Percentiles rank a stretch among this genome's conserved stretches.
Conservation (phyloP, 495 filamentous ascomycete genomes). For the Platismatia glauca region DNA sequence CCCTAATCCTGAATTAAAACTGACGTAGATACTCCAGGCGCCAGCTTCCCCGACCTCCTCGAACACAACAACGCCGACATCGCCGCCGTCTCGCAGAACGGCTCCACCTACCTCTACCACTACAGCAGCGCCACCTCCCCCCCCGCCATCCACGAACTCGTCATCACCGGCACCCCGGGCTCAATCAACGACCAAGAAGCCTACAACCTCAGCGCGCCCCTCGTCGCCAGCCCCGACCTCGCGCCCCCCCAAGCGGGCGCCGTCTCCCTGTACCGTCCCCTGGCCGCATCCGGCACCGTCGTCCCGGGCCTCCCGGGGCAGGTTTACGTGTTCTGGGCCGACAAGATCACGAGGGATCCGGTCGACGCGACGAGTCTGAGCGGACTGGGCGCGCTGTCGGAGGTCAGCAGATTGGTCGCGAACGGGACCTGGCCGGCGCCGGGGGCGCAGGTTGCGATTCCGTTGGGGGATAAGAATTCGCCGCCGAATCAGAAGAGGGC, state of each 20-base stretch:
- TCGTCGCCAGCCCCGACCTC: constrained; percentile 18
- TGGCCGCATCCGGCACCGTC: constrained; percentile 11
- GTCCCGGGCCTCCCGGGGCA: constrained; percentile 12
- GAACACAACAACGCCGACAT: constrained; percentile 19
- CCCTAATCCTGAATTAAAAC: background rate
- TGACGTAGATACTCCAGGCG: constrained; percentile 3
- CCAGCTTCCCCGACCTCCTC: constrained; percentile 15
- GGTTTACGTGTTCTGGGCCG: constrained; percentile 22
- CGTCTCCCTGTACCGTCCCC: constrained; percentile 19
- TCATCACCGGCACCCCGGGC: constrained; percentile 16
- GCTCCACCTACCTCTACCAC: constrained; percentile 21
- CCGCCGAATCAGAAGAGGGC: background rate
- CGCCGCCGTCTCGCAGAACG: constrained; percentile 18
- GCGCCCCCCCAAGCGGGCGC: background rate
- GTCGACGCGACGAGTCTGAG: background rate
- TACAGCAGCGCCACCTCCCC: constrained; percentile 7
- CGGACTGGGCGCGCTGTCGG: constrained; percentile 10
- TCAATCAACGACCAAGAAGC: constrained; percentile 19
- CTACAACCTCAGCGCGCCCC: constrained; percentile 19
- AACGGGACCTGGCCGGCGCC: constrained; percentile 12
- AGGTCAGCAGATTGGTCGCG: constrained; percentile 5
- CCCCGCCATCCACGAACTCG: constrained; percentile 20
- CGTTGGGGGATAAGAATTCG: constrained; percentile 17
- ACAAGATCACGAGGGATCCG: constrained; percentile 14
- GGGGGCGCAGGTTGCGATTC: constrained; percentile 9